Base-by-base conservation (phyloP, 2,329 filamentous ascomycete genomes). In the Neurospora crassa region DNA sequence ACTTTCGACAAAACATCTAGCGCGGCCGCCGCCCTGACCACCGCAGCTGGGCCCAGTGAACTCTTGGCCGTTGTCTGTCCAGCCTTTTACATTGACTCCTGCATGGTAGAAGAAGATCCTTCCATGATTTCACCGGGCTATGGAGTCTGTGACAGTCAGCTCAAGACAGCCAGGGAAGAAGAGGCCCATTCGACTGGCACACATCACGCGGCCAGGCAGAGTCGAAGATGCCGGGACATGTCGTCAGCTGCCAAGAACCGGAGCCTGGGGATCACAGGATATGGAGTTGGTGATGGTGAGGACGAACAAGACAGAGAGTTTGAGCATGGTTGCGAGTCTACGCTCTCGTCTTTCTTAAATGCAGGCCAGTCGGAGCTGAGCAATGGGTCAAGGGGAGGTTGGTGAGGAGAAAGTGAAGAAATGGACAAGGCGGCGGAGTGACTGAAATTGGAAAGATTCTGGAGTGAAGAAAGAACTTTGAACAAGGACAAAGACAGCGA, bases 141-240 rank as follows among this genome's bases (percentile, higher is more conserved):
- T 43, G 37, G 70, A 18, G 70, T 75, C 18, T 53, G 53, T 1
- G 45, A 71, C 5, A 40, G 43, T 4, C 67, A 72, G 7, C 43
- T 74, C 10, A n/a, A 67, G 5, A n/a, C 34, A 0, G 73, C 73
- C 1, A 70, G 45, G 63, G 37, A 29, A 0, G 73, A 75, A 40
- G 67, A 73, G 41, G 29, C 63, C 37, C 5, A 37, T 5, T 20
- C 63, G 5, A 29, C 70, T 14, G 67, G 67, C 3, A n/a, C 68
- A 7, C 69, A 67, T 18, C 18, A 67, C 14, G 29, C 18, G 7
- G 67, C 59, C 5, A 70, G 71, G 53, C 45, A 69, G 8, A 47
- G 34, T 20, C 63, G 20, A 20, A 70, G 68, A 63, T 10, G 16
- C 20, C 6, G 47, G 20, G 47, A 12, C 47, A 29, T 53, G 20